Conservation (phyloP, 495 filamentous ascomycete species). For the Aspergillus cristatus region DNA sequence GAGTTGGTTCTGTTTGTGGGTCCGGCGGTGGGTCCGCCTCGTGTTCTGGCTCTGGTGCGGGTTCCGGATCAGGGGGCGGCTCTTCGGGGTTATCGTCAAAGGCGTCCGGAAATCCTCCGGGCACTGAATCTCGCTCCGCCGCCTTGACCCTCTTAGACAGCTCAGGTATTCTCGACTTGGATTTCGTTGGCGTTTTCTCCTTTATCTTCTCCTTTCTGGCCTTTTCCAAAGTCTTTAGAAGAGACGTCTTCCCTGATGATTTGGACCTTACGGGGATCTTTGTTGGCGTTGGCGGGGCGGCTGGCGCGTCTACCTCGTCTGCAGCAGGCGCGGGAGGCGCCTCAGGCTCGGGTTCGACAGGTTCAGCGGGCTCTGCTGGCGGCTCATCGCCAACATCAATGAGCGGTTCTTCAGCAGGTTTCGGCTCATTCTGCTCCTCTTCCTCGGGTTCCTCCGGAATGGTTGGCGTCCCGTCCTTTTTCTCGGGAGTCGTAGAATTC, state of each 20-base stretch:
- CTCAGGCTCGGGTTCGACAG: slow-evolving; percentile 24
- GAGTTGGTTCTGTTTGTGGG: slow-evolving; percentile 4
- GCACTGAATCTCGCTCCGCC: slow-evolving; percentile 22
- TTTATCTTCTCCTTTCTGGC: slow-evolving; percentile 32
- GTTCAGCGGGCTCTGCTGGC: slow-evolving; percentile 15
- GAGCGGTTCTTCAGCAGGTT: slow-evolving; percentile 20
- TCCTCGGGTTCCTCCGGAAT: slow-evolving; percentile 15
- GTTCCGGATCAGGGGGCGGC: slow-evolving; percentile 4
- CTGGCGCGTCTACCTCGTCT: slow-evolving; percentile 30
- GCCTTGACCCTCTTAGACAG: too few species aligned
- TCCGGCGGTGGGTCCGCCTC: slow-evolving; percentile 2
- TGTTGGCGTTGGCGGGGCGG: slow-evolving; percentile 17
- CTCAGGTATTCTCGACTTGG: slow-evolving; percentile 13
- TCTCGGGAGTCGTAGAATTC: not conserved
- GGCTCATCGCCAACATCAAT: slow-evolving; percentile 27
- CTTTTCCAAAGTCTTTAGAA: slow-evolving; percentile 40
- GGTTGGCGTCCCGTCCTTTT: slow-evolving; percentile 22
- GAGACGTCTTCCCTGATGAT: slow-evolving; percentile 30
- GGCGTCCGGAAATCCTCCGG: slow-evolving; percentile 32
- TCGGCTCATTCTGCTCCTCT: slow-evolving; percentile 21
- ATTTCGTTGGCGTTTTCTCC: slow-evolving; percentile 20
- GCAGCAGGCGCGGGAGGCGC: slow-evolving; percentile 21
- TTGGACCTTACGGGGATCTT: slow-evolving; percentile 31
- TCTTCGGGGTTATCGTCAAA: slow-evolving; percentile 12
- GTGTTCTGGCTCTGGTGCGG: slow-evolving; percentile 6